Evolutionary conservation across 768 basidiomycete species (phyloP).

Genomic region (Boletus rufocinnamomeus): DNA sequence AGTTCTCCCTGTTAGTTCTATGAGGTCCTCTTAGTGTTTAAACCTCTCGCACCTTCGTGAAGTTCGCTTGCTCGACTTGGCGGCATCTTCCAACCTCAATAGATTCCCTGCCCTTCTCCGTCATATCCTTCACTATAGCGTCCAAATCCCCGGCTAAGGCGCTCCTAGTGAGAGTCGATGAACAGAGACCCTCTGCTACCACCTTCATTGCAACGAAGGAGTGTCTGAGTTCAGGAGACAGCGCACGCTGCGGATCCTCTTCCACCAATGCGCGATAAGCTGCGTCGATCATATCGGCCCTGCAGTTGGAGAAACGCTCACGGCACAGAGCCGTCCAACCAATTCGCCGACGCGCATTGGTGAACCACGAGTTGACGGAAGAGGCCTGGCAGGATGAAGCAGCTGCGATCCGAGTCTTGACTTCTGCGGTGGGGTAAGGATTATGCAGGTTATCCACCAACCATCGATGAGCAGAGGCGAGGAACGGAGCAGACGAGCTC

Average conservation of each 20-base stretch:
- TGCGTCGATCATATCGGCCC: slow-evolving; percentile 30
- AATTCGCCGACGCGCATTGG: slow-evolving; percentile 48
- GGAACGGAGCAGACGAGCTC: neutral
- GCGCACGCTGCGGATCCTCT: slow-evolving; percentile 11
- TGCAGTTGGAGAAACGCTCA: slow-evolving; percentile 26
- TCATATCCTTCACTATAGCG: slow-evolving; percentile 32
- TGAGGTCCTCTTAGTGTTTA: neutral
- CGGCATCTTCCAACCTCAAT: too few species aligned
- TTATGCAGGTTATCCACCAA: slow-evolving; percentile 48
- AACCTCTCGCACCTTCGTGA: slow-evolving; percentile 5
- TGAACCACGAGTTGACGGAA: slow-evolving; percentile 50
- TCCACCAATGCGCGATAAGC: slow-evolving; percentile 33
- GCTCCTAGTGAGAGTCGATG: slow-evolving; percentile 30
- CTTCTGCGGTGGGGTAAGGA: slow-evolving; percentile 47
- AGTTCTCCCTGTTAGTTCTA: neutral
- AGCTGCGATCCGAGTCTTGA: slow-evolving; percentile 28
- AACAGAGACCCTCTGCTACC: slow-evolving; percentile 35
- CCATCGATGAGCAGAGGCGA: slow-evolving; percentile 41
- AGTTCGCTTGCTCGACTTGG: neutral
- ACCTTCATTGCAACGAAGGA: slow-evolving; percentile 36
- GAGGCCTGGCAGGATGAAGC: slow-evolving; percentile 22
- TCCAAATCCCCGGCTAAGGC: slow-evolving; percentile 32
- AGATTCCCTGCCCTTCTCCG: slow-evolving; percentile 6
- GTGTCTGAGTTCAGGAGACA: slow-evolving; percentile 21
- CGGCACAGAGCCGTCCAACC: slow-evolving; percentile 51